Conservation (phyloP, 164 flowering plant genomes). For the Magnolia changhungtana region DNA sequence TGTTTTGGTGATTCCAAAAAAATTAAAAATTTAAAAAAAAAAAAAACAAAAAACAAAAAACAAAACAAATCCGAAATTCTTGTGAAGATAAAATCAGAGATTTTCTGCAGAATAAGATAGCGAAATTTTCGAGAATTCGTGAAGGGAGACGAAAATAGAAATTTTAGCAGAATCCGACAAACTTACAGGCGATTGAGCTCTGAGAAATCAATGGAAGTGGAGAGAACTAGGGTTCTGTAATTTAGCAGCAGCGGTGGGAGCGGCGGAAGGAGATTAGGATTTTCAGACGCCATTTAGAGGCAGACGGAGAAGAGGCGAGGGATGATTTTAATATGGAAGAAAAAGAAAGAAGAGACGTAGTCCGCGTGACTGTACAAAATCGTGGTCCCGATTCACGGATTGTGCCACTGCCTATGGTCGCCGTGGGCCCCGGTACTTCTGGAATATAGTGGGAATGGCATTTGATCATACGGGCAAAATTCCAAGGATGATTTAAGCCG, state of each 20-base stretch:
- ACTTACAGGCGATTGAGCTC: constrained; percentile 11
- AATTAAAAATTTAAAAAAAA: no score
- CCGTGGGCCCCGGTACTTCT: no score
- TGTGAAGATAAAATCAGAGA: not conserved
- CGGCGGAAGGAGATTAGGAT: constrained; percentile 33
- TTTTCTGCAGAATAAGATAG: no score
- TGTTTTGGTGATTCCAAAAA: not conserved
- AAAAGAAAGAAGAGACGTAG: not conserved
- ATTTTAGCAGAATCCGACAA: not conserved
- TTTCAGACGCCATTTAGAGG: constrained; percentile 22
- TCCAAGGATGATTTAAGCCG: no score
- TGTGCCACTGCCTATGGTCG: no score
- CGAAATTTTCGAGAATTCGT: not conserved
- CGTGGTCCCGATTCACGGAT: not conserved
- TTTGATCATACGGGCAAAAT: no score
- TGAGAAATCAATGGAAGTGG: not conserved
- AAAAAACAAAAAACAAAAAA: not conserved
- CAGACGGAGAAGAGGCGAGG: constrained; percentile 11
- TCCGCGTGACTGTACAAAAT: not conserved
- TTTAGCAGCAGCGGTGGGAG: constrained; percentile 7
- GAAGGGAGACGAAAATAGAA: not conserved
- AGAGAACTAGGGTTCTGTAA: not conserved
- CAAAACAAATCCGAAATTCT: not conserved
- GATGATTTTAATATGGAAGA: not conserved
- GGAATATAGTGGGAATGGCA: no score